Evolutionary conservation across 345 rosid species (phyloP), one percentile per base, ranked within the genome.

Genomic region (Eucalyptus leucophloia): DNA sequence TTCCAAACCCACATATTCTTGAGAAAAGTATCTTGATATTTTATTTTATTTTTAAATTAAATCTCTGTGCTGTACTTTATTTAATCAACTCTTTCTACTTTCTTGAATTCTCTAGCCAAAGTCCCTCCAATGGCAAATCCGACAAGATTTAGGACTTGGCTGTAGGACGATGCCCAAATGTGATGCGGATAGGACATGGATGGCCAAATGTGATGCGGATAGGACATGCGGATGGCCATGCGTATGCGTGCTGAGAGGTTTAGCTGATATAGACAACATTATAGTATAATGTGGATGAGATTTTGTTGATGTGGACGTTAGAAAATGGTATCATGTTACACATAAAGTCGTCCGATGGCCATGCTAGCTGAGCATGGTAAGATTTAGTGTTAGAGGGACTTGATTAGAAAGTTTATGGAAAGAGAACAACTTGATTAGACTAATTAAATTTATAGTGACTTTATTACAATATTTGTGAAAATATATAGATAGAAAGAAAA

Each of bases 361-460:
- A 37, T 16, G 1, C 0, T 21, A 5, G 4, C 2, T 6, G 14
- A 12, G 37, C 37, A 10, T 8, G 14, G 3, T 11, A 19, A 2
- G 82, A 72, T 37, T 34, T 37, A 72, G 8, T 34, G 26, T 19
- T 0, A 23, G 0, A 34, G 2, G 13, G 82, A 72, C 45, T 9
- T 18, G 45, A 72, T 72, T 72, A 72, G 8, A 37, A 72, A 69
- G 1, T 3, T 34, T 9, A 17, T 34, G 12, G 3, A 17, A 32
- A 3, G 0, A 3, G 2, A 17, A 67, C 0, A 16, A 67, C 0
- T 32, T 9, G 1, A 67, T 32, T 19, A 0, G 23, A 17, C 1
- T n/a, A 17, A 32, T 15, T 65, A 12, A n/a, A 14, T n/a, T 30
- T n/a, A 65, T 3, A 15, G 77, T 8, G 5, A 62, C 72, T 65